Conservation (phyloP, 1,284 basidiomycete species). For the Ceratobasidium sp. region DNA sequence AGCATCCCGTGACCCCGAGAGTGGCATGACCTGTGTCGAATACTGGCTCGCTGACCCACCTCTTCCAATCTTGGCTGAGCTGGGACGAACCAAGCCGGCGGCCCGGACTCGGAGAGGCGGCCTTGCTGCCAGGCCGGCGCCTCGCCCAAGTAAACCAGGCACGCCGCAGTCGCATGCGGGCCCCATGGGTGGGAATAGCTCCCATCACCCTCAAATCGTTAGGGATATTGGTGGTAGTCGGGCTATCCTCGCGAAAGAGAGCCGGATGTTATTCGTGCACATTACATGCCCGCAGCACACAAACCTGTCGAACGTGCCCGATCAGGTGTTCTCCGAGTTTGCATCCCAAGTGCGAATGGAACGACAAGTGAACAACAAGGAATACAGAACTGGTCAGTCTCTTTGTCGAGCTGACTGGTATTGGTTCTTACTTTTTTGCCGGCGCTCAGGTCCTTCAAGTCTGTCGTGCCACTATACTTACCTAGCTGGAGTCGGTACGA, state of each 20-base stretch:
- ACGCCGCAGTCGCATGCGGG: neutral
- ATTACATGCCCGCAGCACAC: slow-evolving; percentile 32
- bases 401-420: neutral
- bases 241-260: slow-evolving; percentile 13
- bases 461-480: slow-evolving; percentile 42
- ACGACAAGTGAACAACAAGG: slow-evolving; percentile 21
- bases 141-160: neutral
- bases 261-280: slow-evolving; percentile 36
- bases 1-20: slow-evolving; percentile 12
- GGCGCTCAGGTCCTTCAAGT: slow-evolving; percentile 4
- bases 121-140: neutral
- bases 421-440: neutral
- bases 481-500: slow-evolving; percentile 26
- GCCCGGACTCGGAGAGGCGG: slow-evolving; percentile 2
- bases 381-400: slow-evolving; percentile 26
- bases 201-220: neutral
- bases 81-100: neutral
- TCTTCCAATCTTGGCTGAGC: slow-evolving; percentile 35
- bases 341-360: slow-evolving; percentile 33
- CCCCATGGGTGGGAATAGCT: neutral
- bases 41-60: slow-evolving; percentile 39
- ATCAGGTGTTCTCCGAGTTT: slow-evolving; percentile 33
- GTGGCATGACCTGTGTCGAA: slow-evolving; percentile 28
- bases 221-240: slow-evolving; percentile 35
- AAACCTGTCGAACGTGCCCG: neutral